phyloP scores from a whole-genome alignment of 306 rosid species.

The Dryas alaskensis region DNA sequence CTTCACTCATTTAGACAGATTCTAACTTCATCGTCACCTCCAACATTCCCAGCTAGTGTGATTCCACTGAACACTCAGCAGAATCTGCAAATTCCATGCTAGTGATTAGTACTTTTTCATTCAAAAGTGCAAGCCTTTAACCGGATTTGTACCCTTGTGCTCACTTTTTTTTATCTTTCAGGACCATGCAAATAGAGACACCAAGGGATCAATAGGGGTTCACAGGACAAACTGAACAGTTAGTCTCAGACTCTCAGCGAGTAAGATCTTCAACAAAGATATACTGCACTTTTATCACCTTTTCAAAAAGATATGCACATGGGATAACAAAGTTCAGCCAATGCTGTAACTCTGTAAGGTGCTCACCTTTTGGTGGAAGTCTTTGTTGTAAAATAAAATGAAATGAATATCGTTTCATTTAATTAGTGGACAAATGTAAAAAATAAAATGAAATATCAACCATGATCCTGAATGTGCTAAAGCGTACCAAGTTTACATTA shows the following conservation, averaged over 20 bases:
- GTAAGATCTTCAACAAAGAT: slow-evolving; percentile 6
- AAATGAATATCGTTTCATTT: too few species aligned
- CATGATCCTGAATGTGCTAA: background rate
- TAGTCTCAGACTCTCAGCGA: background rate
- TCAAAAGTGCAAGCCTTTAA: background rate
- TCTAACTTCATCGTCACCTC: background rate
- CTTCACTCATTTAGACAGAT: background rate
- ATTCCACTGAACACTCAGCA: background rate
- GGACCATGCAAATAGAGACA: background rate
- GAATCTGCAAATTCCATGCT: background rate
- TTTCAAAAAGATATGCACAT: slow-evolving; percentile 1
- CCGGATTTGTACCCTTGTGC: background rate
- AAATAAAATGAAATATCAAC: too few species aligned
- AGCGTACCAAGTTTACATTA: background rate
- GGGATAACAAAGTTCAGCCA: slow-evolving; percentile 18
- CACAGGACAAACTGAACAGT: background rate
- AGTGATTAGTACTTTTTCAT: background rate
- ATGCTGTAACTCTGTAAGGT: background rate
- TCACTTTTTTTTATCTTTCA: background rate
- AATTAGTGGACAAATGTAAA: too few species aligned
- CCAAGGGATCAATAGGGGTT: too few species aligned
- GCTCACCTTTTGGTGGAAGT: background rate
- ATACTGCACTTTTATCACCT: slow-evolving; percentile 5
- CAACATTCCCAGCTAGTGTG: background rate
- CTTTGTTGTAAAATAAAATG: background rate